Percentiles rank a stretch among this genome's conserved stretches.
Evolutionary conservation across 1,284 basidiomycete species (phyloP).

Genomic region (Wallemia hederae): DNA sequence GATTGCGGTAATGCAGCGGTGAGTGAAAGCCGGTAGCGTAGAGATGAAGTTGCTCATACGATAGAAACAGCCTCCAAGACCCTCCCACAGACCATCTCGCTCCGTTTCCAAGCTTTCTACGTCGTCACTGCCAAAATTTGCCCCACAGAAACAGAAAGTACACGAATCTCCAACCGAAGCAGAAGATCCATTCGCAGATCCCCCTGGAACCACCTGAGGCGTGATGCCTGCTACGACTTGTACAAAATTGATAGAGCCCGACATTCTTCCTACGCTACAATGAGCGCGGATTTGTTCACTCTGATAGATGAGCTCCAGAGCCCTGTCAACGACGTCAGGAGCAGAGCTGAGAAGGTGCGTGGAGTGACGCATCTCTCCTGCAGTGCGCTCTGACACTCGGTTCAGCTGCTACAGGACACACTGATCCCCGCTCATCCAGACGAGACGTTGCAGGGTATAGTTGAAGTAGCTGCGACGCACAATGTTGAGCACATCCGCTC

Average conservation of each 20-base stretch:
- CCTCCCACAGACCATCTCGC: neutral
- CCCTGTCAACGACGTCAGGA: neutral
- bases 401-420: neutral
- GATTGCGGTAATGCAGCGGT: neutral
- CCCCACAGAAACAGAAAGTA: neutral
- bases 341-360: neutral
- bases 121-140: neutral
- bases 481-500: conserved; percentile 1
- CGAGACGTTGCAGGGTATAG: neutral
- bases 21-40: neutral
- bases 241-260: too few relatives aligned
- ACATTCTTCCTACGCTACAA: too few relatives aligned
- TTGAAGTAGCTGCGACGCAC: neutral
- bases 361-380: neutral
- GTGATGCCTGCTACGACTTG: too few relatives aligned
- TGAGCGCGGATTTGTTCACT: neutral
- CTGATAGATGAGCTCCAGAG: neutral
- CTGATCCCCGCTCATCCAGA: neutral
- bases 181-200: neutral
- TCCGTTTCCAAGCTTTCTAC: neutral
- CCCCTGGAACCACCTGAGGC: too few relatives aligned
- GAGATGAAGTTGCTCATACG: neutral
- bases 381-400: neutral
- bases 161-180: neutral
- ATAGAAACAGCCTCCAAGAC: neutral